A percentile compares a stretch with the other conserved stretches of the same genome.
Conservation (phyloP, 2,329 filamentous ascomycete species). For the Lasiodiplodia gonubiensis region DNA sequence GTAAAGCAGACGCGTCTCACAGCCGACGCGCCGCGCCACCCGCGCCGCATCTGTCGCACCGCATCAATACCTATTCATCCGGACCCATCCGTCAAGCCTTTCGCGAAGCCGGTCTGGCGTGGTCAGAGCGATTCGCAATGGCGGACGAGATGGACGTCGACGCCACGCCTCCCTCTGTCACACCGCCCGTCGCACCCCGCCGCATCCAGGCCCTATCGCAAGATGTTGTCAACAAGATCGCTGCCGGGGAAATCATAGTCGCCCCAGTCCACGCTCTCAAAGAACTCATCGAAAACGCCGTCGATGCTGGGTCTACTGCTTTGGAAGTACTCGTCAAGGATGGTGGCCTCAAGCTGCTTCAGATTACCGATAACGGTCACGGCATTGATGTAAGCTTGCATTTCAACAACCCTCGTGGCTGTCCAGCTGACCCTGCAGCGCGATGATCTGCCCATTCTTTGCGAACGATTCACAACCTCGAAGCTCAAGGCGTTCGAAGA, state of each 20-base stretch:
- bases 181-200: constrained; percentile 42
- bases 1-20: constrained; percentile 3
- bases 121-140: constrained; percentile 32
- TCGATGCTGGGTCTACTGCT: constrained; percentile 93
- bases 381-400: constrained; percentile 76
- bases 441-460: constrained; percentile 89
- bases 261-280: constrained; percentile 95
- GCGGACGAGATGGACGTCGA: constrained; percentile 40
- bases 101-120: background rate
- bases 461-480: constrained; percentile 95
- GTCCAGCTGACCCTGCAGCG: constrained; percentile 59
- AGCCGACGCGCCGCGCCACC: constrained; percentile 6
- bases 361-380: constrained; percentile 96
- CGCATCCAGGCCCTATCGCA: constrained; percentile 79
- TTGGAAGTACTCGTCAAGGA: constrained; percentile 94
- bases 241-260: constrained; percentile 96
- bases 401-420: background rate
- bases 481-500: constrained; percentile 96
- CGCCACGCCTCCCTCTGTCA: constrained; percentile 39
- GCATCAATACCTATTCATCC: background rate
- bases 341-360: constrained; percentile 89
- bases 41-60: background rate
- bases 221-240: constrained; percentile 97
- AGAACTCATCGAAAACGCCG: constrained; percentile 94
- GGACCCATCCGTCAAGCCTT: background rate